Evolutionary conservation across 495 filamentous ascomycete genomes (phyloP).

Genomic region (Aspergillus leporis): DNA sequence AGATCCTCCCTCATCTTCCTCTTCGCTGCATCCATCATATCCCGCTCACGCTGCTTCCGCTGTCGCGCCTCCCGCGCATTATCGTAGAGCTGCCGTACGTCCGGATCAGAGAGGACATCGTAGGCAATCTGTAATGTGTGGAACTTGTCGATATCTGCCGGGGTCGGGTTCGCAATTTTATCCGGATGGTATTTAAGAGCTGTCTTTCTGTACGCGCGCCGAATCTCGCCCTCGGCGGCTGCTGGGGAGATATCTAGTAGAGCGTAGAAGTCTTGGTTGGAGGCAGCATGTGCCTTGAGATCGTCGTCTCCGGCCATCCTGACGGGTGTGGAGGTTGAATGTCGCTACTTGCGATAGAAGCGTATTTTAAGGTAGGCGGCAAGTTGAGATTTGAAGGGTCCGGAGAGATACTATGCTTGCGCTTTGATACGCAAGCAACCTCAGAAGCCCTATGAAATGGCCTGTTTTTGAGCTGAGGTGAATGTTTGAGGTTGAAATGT

Average conservation of each 20-base stretch:
- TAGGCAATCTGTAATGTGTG: constrained; percentile 71
- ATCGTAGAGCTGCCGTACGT: constrained; percentile 65
- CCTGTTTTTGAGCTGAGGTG: background rate
- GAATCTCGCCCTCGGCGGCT: constrained; percentile 70
- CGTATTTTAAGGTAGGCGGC: background rate
- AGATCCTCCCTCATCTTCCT: constrained; percentile 76
- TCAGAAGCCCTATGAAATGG: background rate
- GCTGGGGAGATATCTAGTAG: constrained; percentile 69
- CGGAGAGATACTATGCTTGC: background rate
- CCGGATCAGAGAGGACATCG: constrained; percentile 67
- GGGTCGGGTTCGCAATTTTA: constrained; percentile 61
- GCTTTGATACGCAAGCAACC: background rate
- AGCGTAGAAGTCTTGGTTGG: constrained; percentile 78
- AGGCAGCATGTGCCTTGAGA: constrained; percentile 56
- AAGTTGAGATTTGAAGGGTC: background rate
- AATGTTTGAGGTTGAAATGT: background rate
- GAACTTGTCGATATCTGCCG: constrained; percentile 67
- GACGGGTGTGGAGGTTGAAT: background rate
- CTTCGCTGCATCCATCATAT: constrained; percentile 64
- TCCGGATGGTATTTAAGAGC: constrained; percentile 92
- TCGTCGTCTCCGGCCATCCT: constrained; percentile 49
- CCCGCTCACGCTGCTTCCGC: constrained; percentile 62
- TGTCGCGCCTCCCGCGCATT: constrained; percentile 62
- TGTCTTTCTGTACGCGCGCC: constrained; percentile 83
- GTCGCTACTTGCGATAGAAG: background rate